Evolutionary conservation across 2,329 filamentous ascomycete genomes (phyloP), one percentile per base, ranked within the genome.

Genomic region (Colletotrichum graminicola): DNA sequence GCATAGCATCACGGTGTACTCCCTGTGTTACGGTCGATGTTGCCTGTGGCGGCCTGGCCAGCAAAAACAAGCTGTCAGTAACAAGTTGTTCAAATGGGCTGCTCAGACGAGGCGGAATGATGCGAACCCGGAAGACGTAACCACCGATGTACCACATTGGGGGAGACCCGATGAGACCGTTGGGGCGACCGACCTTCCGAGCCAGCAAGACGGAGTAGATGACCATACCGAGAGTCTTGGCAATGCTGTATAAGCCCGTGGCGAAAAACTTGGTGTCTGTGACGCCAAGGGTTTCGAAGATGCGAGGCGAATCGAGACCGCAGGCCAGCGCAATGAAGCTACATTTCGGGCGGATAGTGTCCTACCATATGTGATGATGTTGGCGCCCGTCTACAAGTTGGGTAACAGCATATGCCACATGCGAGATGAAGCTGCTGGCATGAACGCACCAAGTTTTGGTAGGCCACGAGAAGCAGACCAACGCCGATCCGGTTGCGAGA

Each of bases 181-280:
- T 82, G 72, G 84, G 84, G 7, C 84, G 82, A 21, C 85, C 85
- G 34, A 84, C 79, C 47, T 79, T 81, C 62, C 87, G 85, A 0
- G 84, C 84, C 12, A 87, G 79, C 47, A 82, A 83, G 63, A 85
- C 83, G 5, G 78, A 78, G 61, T 81, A 81, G 16, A 82, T 67
- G 11, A 81, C 66, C 77, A 80, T 81, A 10, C 78, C 78, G 2
- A 81, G 63, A 2, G 78, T 80, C 73, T 82, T 82, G 72, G 77
- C 76, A 55, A 80, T 78, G 16, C 82, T 82, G 65, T 82, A 81
- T 49, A 84, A 79, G 5, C 82, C 82, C 5, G 82, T 84, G 3
- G 77, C 78, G 72, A 82, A 80, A 21, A 82, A 76, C 67, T 77
- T 78, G 5, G 77, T 81, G 1, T 79, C 79, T 0, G 75, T 60